A percentile compares a stretch with the other conserved stretches of the same genome.
These are phyloP conservation scores for Linnemannia elongata DNA, from an alignment of 192 early-diverging fungal genomes.

Conservation along the genomic window DNA sequence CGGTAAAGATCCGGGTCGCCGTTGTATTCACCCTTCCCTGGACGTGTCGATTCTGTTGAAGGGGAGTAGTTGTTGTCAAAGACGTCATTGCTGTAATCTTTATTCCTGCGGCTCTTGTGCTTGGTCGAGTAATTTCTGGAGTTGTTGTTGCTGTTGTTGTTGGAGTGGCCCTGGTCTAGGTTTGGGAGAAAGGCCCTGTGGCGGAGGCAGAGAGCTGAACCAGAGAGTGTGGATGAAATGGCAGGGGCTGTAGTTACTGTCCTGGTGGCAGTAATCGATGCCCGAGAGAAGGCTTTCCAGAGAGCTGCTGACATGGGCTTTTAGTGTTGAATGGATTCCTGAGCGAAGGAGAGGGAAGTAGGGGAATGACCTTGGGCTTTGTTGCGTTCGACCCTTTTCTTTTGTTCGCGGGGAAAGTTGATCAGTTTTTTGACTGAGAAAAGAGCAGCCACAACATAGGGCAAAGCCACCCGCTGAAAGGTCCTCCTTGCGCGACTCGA, in stretches of 20 bases:
- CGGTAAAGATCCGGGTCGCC: conserved; percentile 38
- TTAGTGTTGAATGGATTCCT: conserved; percentile 3
- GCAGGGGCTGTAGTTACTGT: not conserved
- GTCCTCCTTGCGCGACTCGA: not conserved
- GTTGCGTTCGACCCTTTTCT: not conserved
- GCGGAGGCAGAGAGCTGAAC: not conserved
- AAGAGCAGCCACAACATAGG: not conserved
- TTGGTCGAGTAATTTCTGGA: not conserved
- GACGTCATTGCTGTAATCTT: not conserved
- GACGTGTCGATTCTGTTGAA: not conserved
- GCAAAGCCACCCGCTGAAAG: not conserved
- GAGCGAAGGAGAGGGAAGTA: not conserved
- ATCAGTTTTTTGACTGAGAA: not conserved
- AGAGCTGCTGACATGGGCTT: not conserved
- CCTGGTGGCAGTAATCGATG: not conserved
- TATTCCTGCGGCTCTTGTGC: not conserved
- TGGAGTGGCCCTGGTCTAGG: not conserved
- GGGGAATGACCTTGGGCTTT: not conserved
- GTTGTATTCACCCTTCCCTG: not conserved
- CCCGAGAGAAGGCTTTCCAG: not conserved
- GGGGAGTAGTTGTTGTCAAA: not conserved
- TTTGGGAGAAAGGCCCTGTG: not conserved
- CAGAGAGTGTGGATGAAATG: not conserved
- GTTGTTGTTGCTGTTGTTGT: not conserved
- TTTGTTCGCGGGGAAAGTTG: not conserved